Conservation (phyloP, 2,329 filamentous ascomycete species). For the Lachnellula suecica region DNA sequence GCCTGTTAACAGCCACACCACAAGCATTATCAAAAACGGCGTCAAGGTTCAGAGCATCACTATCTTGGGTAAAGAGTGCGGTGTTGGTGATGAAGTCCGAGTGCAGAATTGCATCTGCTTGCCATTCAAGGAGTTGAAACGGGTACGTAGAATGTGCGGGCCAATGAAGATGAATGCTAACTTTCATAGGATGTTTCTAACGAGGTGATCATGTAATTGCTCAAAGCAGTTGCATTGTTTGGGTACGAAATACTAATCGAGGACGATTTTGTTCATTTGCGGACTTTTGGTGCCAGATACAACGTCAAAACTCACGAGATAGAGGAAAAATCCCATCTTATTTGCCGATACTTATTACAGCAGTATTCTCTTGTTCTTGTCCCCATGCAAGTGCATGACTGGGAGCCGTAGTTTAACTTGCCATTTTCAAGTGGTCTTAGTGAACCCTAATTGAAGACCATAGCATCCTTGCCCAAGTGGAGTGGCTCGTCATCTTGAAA, state of each 20-base stretch:
- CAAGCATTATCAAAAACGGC: constrained; percentile 94
- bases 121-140: constrained; percentile 97
- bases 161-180: constrained; percentile 29
- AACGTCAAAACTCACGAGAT: constrained; percentile 7
- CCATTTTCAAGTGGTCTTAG: too few species aligned
- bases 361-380: background rate
- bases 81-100: constrained; percentile 87
- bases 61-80: constrained; percentile 94
- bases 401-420: too few species aligned
- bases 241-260: constrained; percentile 1
- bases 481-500: too few species aligned
- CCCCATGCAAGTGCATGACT: too few species aligned
- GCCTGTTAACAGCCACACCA: constrained; percentile 82
- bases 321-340: constrained; percentile 7
- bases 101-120: constrained; percentile 98
- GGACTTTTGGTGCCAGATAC: background rate
- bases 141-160: constrained; percentile 56
- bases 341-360: too few species aligned
- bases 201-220: constrained; percentile 83
- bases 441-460: too few species aligned
- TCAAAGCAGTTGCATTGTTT: background rate
- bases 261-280: constrained; percentile 4
- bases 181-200: constrained; percentile 73
- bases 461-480: too few species aligned
- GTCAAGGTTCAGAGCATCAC: constrained; percentile 99